Base-by-base conservation (phyloP, 2,329 filamentous ascomycete genomes). In the Penicillium sp. region DNA sequence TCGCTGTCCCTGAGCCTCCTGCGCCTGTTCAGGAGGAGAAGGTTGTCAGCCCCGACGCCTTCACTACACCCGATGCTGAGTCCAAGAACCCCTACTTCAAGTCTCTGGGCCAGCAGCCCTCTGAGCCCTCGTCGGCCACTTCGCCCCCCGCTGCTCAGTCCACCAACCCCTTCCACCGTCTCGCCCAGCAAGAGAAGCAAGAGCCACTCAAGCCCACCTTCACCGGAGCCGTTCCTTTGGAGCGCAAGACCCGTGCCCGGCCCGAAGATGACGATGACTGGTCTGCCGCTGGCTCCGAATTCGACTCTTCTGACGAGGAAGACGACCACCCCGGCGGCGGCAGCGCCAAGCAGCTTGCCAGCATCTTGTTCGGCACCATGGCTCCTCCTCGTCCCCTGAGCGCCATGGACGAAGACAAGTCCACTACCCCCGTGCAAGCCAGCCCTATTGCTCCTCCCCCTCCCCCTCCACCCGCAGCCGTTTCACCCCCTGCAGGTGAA, bases 331-430 rank as follows among this genome's bases (percentile, higher is more conserved):
- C 91, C 19, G 91, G 91, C 55, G 92, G 92, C 58, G 89, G 90
- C 62, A 92, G 88, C 69, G 95, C 95, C 53, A 95, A 96, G 63
- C 92, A 97, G 70, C 86, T 99, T 40, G 95, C 95, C 17, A 96
- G 92, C 7, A 95, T 97, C 63, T 85, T 99, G 22, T 99, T 99
- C 75, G 94, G 95, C 62, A 97, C 93, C 56, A 98, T 99, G 93
- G 94, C 87, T 10, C 94, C 95, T 42, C 94, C 95, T 15, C 88
- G 94, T 56, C 93, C 94, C 33, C 80, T 97, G 49, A 96, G 92
- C 22, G 90, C 92, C 7, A 88, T 91, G 76, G 92, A 91, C 58
- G 68, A 70, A 47, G 88, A 91, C 28, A 82, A 81, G 53, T 75
- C 78, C 60, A 76, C 75, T 60, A 81, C 80, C 17, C 80, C 82